These are phyloP conservation scores for Salvia rosmarinus DNA, from an alignment of 257 asterid species.

Conservation along the genomic window DNA sequence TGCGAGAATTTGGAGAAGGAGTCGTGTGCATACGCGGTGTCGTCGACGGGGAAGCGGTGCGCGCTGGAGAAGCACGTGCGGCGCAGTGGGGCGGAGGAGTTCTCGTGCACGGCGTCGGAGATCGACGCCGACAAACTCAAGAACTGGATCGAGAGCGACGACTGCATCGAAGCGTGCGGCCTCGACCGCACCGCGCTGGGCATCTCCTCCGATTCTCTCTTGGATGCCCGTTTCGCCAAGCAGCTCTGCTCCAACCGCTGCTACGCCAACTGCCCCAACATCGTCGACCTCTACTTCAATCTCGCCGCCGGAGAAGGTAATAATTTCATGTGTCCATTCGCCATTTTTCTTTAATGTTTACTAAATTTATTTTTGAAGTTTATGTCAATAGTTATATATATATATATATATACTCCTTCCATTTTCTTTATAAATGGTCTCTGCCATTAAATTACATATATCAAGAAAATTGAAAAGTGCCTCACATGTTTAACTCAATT, in stretches of 20 bases:
- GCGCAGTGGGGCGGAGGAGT: constrained; percentile 50
- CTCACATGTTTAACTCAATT: too few species aligned
- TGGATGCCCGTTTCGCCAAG: constrained; percentile 54
- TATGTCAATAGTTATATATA: too few species aligned
- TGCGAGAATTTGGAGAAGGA: constrained; percentile 53
- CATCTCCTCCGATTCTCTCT: constrained; percentile 78
- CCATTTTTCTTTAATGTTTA: too few species aligned
- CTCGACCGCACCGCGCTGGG: constrained; percentile 65
- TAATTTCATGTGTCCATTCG: too few species aligned
- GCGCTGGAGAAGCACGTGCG: constrained; percentile 66
- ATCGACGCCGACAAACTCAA: constrained; percentile 58
- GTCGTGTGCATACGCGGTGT: constrained; percentile 66
- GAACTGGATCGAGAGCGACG: constrained; percentile 61
- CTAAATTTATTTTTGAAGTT: too few species aligned
- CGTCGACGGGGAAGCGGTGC: constrained; percentile 65
- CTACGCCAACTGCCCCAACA: constrained; percentile 62
- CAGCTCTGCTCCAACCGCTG: constrained; percentile 72
- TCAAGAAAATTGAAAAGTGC: too few species aligned
- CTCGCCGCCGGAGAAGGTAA: constrained; percentile 62
- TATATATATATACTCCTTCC: too few species aligned
- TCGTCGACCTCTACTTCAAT: constrained; percentile 77
- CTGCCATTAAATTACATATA: too few species aligned
- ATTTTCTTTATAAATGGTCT: too few species aligned
- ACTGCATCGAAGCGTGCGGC: constrained; percentile 65
- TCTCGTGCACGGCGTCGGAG: constrained; percentile 58